Base-by-base conservation (phyloP, 73 alveolate species). In the Blepharisma japonicum region DNA sequence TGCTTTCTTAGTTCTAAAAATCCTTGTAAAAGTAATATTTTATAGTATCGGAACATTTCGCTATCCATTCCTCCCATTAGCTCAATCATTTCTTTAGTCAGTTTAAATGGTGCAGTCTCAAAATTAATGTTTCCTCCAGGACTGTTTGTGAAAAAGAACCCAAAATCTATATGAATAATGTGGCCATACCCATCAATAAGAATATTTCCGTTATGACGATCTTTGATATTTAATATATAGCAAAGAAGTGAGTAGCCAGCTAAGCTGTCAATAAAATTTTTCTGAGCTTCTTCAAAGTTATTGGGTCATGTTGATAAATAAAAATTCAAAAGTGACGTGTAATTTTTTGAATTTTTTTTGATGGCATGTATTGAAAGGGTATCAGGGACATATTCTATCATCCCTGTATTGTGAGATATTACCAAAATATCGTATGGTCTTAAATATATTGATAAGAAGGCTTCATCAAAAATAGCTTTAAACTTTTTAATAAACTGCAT, bases 41-140 rank as follows among this genome's bases (percentile, higher is more conserved):
- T 84, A 61, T 83, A 84, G 39, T 66, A 66, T 39, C 45, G 42
- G 83, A 85, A 84, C 32, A 86, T 55, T 45, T 85, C 84, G 11
- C 87, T 83, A 47, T 86, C 6, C 7, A 55, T 72, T 11, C 99
- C 99, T 54, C 98, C 98, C 85, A 96, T 21, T 21, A 94, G 94
- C 54, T 91, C 95, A 2, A 95, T 93, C 79, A 94, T 91, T 70
- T 96, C 99, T 45, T 80, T 78, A 67, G 98, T 96, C 72, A 96
- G 90, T 77, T 96, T 96, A 88, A 96, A 96, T 7, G 98, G 99
- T 0, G 99, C 99, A 56, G 86, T 95, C 83, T 96, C 99, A 86
- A 96, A 93, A 68, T 85, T 90, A 46, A 95, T 70, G 79, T 97
- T 95, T 70, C 90, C 90, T 18, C 99, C 99, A 4, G 99, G 99